A percentile compares a stretch with the other conserved stretches of the same genome.
Evolutionary conservation across 768 basidiomycete species (phyloP).

Genomic region (Strobilomyces echinocephalus): DNA sequence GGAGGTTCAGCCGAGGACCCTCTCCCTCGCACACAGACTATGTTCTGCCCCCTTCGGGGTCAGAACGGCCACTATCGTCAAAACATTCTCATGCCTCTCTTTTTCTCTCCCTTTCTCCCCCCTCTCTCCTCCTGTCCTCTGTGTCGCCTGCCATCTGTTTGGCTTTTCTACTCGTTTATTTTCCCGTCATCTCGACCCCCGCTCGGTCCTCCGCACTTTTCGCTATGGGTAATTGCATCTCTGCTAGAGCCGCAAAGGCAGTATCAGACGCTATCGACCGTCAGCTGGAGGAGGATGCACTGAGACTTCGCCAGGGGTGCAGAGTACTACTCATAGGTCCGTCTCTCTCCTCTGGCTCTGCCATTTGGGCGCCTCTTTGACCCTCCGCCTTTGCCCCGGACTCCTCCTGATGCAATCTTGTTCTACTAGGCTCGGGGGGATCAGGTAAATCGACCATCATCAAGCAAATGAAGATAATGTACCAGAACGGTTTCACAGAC

Average conservation of each 20-base stretch:
- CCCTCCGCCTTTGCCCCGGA: not conserved
- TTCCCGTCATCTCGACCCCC: not conserved
- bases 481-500: constrained; percentile 82
- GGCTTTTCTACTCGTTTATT: not conserved
- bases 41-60: too few species aligned
- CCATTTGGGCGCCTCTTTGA: constrained; percentile 9
- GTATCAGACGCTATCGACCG: constrained; percentile 75
- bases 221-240: constrained; percentile 67
- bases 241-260: constrained; percentile 50
- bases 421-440: constrained; percentile 84
- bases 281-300: constrained; percentile 80
- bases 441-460: constrained; percentile 95
- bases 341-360: constrained; percentile 28
- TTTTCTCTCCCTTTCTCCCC: not conserved
- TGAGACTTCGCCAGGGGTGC: constrained; percentile 79
- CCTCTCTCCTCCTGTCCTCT: not conserved
- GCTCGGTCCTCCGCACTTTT: not conserved
- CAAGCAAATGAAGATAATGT: constrained; percentile 99
- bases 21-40: too few species aligned
- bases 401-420: not conserved
- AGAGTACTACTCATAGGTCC: constrained; percentile 89
- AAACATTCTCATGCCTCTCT: constrained; percentile 2
- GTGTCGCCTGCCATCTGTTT: too few species aligned
- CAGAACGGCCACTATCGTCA: too few species aligned
- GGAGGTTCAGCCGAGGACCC: too few species aligned